phyloP scores from a whole-genome alignment of 306 rosid species.

The apple (Malus domestica) region ASM211411v1 NC_041804.1:4334501-4335000 shows the following conservation, averaged over 20 bases:
- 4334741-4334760: conserved; percentile 22
- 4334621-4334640: conserved; percentile 32
- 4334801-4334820: conserved; percentile 10
- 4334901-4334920: neutral
- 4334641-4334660: conserved; percentile 24
- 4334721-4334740: conserved; percentile 46
- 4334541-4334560: conserved; percentile 32
- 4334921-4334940: neutral
- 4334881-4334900: neutral
- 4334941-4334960: neutral
- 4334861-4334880: neutral
- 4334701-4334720: conserved; percentile 31
- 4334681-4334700: conserved; percentile 29
- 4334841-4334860: neutral
- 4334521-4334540: neutral
- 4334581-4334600: conserved; percentile 11
- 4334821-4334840: neutral
- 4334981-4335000: neutral
- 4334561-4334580: conserved; percentile 26
- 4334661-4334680: conserved; percentile 35
- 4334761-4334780: neutral
- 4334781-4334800: neutral
- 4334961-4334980: neutral
- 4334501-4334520: conserved; percentile 11
- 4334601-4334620: conserved; percentile 35